These are phyloP conservation scores for Balakata baccata DNA, from an alignment of 345 rosid species.

Conservation along the genomic window DNA sequence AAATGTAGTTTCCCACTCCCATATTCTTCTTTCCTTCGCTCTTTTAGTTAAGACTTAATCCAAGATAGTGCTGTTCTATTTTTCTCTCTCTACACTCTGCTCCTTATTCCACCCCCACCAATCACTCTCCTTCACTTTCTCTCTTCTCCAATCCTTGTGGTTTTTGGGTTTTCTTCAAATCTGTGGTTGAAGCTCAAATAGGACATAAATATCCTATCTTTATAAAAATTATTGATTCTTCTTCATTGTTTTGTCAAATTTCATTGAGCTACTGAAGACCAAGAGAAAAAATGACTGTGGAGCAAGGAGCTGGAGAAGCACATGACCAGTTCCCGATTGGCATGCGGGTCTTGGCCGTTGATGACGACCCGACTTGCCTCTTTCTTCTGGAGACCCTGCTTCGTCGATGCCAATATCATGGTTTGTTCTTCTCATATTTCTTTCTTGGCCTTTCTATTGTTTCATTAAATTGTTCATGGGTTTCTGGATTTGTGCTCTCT, in stretches of 20 bases:
- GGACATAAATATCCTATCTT: background rate
- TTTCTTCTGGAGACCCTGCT: slow-evolving; percentile 54
- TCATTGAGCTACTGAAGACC: background rate
- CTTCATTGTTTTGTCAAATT: slow-evolving; percentile 3
- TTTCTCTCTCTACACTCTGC: slow-evolving; percentile 17
- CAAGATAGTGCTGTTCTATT: too few relatives aligned
- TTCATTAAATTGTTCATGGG: slow-evolving; percentile 9
- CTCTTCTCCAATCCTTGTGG: background rate
- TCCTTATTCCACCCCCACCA: slow-evolving; percentile 13
- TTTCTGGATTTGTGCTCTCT: slow-evolving; percentile 11
- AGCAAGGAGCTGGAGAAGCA: slow-evolving; percentile 34
- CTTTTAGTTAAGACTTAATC: background rate
- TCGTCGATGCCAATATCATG: slow-evolving; percentile 61
- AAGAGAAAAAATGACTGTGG: slow-evolving; percentile 43
- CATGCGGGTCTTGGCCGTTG: slow-evolving; percentile 79
- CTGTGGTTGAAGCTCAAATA: background rate
- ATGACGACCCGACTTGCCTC: slow-evolving; percentile 74
- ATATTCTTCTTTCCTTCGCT: slow-evolving; percentile 24
- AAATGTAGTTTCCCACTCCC: background rate
- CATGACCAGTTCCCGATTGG: slow-evolving; percentile 64
- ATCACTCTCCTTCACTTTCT: slow-evolving; percentile 7
- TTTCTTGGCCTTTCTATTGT: background rate
- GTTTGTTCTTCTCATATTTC: slow-evolving; percentile 24
- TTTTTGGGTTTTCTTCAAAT: slow-evolving; percentile 26
- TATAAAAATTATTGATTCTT: background rate